Base-by-base conservation (phyloP, 352 stramenopile genomes). In the Globisporangium cederbergense region DNA sequence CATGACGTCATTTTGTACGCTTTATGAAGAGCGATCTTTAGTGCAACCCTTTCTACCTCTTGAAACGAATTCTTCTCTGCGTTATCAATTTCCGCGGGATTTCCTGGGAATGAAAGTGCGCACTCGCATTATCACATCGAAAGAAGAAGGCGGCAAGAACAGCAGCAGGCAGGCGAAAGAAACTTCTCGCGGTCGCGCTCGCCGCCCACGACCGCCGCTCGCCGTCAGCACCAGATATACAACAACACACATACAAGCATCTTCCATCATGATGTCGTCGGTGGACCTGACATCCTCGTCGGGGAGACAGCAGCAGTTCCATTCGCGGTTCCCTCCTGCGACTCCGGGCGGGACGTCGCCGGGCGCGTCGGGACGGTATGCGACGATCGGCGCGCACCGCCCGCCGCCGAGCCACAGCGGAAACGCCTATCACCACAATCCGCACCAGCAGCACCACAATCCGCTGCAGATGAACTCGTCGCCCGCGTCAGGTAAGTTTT, bases 201-300 rank as follows among this genome's bases (percentile, higher is more conserved):
- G 20, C 22, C 20, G 14, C 9, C 20, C 25, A 28, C 42, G 42
- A 53, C 22, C 20, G 20, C 20, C 25, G 20, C n/a, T 45, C 28
- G 36, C 11, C 36, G 36, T 16, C 36, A 42, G 36, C 36, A 45
- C 7, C 32, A 34, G 20, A 49, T 28, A 50, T 20, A 25, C 34
- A 16, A 55, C 28, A 38, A 22, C 18, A 38, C n/a, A 18, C 22
- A 38, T 14, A 55, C 13, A 54, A 47, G 57, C 42, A 0, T 25
- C 36, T 18, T 40, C 22, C n/a, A 34, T 7, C 11, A 65, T 65
- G 60, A 65, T 65, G 60, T 65, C 60, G 32, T 65, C 60, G 1
- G 60, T 65, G 34, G 60, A 65, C 11, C 40, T 65, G 49, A 59
- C 60, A n/a, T n/a, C 20, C 9, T 52, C 47, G 16, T 52, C 47